Base-by-base conservation (phyloP, 164 flowering plant genomes). In the Brasenia schreberi region DNA sequence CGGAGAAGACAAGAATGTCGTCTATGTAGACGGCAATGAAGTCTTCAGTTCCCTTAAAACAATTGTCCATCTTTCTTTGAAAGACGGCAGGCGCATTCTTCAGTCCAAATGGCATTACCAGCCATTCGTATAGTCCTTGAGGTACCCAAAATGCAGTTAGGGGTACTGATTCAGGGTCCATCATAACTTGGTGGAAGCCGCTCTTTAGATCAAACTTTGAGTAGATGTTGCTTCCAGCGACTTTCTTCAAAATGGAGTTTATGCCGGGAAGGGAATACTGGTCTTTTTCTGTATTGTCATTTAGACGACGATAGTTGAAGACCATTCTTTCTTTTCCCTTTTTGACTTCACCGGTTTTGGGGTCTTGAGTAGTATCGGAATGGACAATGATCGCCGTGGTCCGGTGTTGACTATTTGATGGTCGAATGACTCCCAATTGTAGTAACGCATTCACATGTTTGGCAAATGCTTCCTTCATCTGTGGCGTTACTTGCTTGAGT, bases 281-380 rank as follows among this genome's bases (percentile, higher is more conserved):
- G 58, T 67, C 69, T n/a, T 67, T 67, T 0, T 61, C 4, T 4
- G 69, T 67, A 67, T 67, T 67, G 52, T 67, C 69, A 61, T 67
- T 67, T 1, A 67, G 64, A 4, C 42, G 9, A 0, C 45, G 14
- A 42, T 63, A 68, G 42, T 68, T 49, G 42, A 68, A 68, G 5
- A 68, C 70, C 65, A 68, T 62, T 5, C 70, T 7, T 42, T 68
- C 70, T 16, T 68, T 68, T 0, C 70, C 70, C 18, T 43, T 62
- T 6, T 17, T 49, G n/a, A 61, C 65, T 18, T 62, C 49, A 0
- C 65, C 65, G 1, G 70, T 68, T 0, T 18, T 43, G 4, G 70
- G 70, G 18, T 68, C 65, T 5, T 61, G 43, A 2, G 59, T 7
- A 0, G 70, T 68, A 1, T 65, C 70, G 5, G 70, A 68, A 2